Evolutionary conservation across 2,329 filamentous ascomycete species (phyloP).

Genomic region (Leptographium wingfieldii): DNA sequence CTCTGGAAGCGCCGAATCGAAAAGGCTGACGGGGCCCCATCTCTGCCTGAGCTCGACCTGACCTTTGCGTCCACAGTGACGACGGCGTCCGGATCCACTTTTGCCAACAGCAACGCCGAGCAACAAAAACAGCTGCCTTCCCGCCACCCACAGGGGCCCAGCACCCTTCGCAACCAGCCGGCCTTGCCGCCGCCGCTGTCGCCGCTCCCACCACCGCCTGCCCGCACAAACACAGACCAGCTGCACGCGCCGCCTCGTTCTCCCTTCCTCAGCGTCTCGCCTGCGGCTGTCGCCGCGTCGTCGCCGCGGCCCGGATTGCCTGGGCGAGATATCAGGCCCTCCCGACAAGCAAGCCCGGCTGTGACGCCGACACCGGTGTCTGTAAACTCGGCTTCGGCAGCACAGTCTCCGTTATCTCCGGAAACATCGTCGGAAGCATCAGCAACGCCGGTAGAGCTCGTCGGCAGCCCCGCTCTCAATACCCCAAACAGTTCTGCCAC

Average conservation of each 20-base stretch:
- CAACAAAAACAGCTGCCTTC: not conserved
- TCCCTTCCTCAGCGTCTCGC: not conserved
- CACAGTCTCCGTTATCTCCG: too few species aligned
- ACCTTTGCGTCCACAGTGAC: constrained; percentile 14
- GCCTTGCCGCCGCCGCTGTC: constrained; percentile 7
- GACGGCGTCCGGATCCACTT: not conserved
- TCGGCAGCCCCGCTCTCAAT: not conserved
- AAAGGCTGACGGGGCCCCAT: constrained; percentile 33
- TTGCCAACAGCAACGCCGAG: not conserved
- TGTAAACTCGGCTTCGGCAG: too few species aligned
- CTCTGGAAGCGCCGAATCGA: constrained; percentile 39
- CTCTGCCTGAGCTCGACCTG: constrained; percentile 36
- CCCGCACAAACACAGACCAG: not conserved
- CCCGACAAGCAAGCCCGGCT: constrained; percentile 3
- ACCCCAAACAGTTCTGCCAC: not conserved
- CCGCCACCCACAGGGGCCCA: not conserved
- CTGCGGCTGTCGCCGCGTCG: not conserved
- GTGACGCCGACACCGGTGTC: not conserved
- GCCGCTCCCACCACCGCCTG: constrained; percentile 8
- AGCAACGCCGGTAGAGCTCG: not conserved
- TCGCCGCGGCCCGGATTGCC: constrained; percentile 12
- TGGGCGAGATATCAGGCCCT: constrained; percentile 19
- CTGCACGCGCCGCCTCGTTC: constrained; percentile 5
- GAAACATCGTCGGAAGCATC: not conserved
- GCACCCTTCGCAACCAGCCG: not conserved